phyloP scores from a whole-genome alignment of 768 basidiomycete species.

The Naematelia aurantialba region DNA sequence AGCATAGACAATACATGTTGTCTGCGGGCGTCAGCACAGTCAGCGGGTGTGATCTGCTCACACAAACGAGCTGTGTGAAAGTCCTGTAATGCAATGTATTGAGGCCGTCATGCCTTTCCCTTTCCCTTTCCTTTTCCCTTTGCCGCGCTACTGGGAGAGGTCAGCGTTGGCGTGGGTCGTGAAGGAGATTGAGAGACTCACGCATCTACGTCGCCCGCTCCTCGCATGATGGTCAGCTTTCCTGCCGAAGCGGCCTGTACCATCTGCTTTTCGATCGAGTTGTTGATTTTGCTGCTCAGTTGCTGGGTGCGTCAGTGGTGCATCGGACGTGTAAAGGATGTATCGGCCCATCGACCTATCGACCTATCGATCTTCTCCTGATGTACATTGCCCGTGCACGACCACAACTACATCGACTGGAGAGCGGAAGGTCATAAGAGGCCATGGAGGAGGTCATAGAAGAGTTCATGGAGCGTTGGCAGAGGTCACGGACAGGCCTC shows the following conservation, averaged over 20 bases:
- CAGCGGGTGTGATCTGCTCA: neutral
- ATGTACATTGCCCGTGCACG: too few relatives aligned
- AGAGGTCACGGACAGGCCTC: neutral
- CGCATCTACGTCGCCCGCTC: constrained; percentile 37
- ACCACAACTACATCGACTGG: too few relatives aligned
- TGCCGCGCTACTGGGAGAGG: neutral
- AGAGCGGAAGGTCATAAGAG: too few relatives aligned
- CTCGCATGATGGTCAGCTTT: constrained; percentile 86
- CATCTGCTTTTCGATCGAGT: constrained; percentile 87
- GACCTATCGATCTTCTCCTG: too few relatives aligned
- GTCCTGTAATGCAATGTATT: constrained; percentile 14
- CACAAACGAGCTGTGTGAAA: neutral
- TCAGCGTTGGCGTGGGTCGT: neutral
- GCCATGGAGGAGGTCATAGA: too few relatives aligned
- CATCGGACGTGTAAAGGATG: too few relatives aligned
- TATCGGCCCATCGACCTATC: too few relatives aligned
- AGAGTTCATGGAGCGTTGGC: too few relatives aligned
- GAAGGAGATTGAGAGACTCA: constrained; percentile 17
- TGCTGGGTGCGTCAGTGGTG: constrained; percentile 55
- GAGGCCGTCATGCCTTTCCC: constrained; percentile 26
- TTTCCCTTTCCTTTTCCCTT: constrained; percentile 34
- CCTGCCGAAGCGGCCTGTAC: constrained; percentile 81
- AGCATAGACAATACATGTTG: constrained; percentile 10
- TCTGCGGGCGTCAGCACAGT: neutral
- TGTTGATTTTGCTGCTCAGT: constrained; percentile 84